Evolutionary conservation across 441 rosid genomes (phyloP), one percentile per base, ranked within the genome.

Genomic region (Syzygium syzygioides): DNA sequence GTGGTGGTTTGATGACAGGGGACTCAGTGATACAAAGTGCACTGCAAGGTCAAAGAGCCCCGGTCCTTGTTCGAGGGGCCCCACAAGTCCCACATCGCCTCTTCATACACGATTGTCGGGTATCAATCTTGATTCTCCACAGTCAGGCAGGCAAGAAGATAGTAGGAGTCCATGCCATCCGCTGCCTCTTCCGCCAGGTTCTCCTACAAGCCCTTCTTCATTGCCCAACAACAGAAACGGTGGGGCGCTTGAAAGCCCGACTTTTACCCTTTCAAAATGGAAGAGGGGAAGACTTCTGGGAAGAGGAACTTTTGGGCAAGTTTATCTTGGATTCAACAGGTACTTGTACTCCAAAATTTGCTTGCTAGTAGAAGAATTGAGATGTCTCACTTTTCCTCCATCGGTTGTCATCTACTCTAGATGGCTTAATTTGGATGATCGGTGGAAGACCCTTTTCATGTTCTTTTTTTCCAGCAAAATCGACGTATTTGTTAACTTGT

Each of bases 251-350:
- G 95, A 94, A 79, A 92, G 60, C 84, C 30, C 93, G 7, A 71
- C 90, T 88, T 54, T 26, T 79, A 91, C 93, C 55, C 85, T 92
- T 57, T 94, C 99, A 2, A 96, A 91, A 91, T 98, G 99, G 99
- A 96, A 96, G 92, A 98, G 93, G 88, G 99, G 99, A 80, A 96
- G 93, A 89, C 96, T 96, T 79, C 89, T 98, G 41, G 99, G 99
- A 88, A 94, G 97, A 90, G 99, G 99, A 68, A 98, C 99, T 71
- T 98, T 98, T 87, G 99, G 99, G 48, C 96, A 95, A 79, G 99
- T 98, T 86, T 98, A 93, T 89, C 95, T 93, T 89, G 99, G 96
- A 79, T 98, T 98, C 93, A 98, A 98, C 91, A 96, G 99, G 99
- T 98, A 93, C 76, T 45, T 79, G 26, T 55, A 83, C 83, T 41